Evolutionary conservation across 1,284 basidiomycete genomes (phyloP).

Genomic region (Sporisorium sorghi): DNA sequence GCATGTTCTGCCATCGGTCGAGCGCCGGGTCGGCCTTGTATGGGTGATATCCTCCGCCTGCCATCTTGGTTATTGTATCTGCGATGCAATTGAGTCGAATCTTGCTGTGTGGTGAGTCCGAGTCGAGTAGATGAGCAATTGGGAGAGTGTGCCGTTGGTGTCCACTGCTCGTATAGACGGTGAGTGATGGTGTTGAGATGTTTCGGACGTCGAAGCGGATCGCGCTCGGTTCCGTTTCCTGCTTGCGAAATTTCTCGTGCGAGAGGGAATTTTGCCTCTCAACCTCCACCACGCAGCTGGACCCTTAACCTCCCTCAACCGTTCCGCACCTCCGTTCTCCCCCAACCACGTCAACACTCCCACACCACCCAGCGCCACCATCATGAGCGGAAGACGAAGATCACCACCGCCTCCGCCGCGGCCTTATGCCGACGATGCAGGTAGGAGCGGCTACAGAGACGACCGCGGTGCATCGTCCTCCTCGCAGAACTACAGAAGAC

Average conservation of each 20-base stretch:
- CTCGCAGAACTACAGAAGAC: constrained; percentile 12
- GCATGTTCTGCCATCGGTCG: constrained; percentile 66
- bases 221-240: constrained; percentile 37
- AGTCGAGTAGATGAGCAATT: background rate
- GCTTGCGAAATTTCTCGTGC: constrained; percentile 14
- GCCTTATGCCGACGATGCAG: constrained; percentile 14
- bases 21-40: constrained; percentile 65
- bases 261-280: constrained; percentile 6
- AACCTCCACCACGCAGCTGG: constrained; percentile 25
- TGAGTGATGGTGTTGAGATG: constrained; percentile 11
- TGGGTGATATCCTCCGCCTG: constrained; percentile 63
- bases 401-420: constrained; percentile 30
- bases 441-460: constrained; percentile 12
- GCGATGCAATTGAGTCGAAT: background rate
- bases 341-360: no score
- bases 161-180: background rate
- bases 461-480: constrained; percentile 16
- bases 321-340: background rate
- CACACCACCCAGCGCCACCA: no score
- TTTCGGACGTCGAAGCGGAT: constrained; percentile 14
- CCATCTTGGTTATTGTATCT: constrained; percentile 47
- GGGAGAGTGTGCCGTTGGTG: background rate
- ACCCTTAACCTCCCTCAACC: no score
- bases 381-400: constrained; percentile 32
- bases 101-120: background rate